Base-by-base conservation (phyloP, 1,284 basidiomycete species). In the Irpex sp. region DNA sequence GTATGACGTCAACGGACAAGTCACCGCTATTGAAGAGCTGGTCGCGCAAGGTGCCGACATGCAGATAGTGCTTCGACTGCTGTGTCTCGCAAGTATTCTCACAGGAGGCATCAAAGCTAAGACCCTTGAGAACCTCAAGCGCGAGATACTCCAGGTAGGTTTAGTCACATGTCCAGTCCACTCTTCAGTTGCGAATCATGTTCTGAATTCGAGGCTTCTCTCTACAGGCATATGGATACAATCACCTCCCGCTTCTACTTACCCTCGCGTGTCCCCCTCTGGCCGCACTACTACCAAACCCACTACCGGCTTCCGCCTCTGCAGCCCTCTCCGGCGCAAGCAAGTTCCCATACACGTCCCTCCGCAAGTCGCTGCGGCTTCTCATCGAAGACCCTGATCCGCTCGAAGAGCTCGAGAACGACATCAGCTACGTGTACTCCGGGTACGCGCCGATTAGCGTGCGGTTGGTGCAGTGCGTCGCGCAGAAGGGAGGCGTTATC, bases 401-500 rank as follows among this genome's bases (percentile, higher is more conserved):
- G 14, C 73, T 87, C 42, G 90, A 88, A 65, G 90, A 90, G 70
- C 80, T 89, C 39, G 95, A 96, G 67, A 91, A 91, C 70, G 97
- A 99, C 74, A 91, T 98, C 69, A 89, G 92, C 63, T 99, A 93
- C 74, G 92, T 93, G 45, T 99, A 98, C 77, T 97, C 94, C 1
- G 97, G 97, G 8, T 99, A 96, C 73, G 96, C 97, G 2, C 97
- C 97, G 10, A 84, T 98, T 64, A 94, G 90, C 68, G 77, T 98
- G 6, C 86, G 97, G 10, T 82, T 99, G 2, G 90, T 98, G 6
- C 96, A 99, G 74, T 96, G 93, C 68, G 84, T 96, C 23, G 88
- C 89, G 55, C 90, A 97, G 78, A 94, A 94, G 74, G 91, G 91
- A 58, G 90, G 91, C 2, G 88, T 98, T 33, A 77, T 96, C 62